phyloP scores from a whole-genome alignment of 257 asterid genomes.

The Ilex aquifolium region DNA sequence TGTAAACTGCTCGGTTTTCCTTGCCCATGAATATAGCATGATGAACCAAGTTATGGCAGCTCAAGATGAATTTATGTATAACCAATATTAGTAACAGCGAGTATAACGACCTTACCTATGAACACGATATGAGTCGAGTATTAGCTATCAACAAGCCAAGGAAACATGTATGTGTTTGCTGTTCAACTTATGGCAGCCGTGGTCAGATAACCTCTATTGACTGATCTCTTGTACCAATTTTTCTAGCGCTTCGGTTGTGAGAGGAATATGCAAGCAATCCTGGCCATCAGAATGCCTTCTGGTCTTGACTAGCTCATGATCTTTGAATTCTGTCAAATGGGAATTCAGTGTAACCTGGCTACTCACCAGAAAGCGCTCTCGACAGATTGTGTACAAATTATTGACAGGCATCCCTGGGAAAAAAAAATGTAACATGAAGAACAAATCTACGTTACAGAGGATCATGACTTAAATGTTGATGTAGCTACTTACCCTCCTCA shows the following conservation, averaged over 20 bases:
- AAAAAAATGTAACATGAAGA: background rate
- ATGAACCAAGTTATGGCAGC: no score
- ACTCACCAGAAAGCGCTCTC: conserved; percentile 86
- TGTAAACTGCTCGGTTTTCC: no score
- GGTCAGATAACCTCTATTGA: conserved; percentile 24
- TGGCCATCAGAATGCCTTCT: conserved; percentile 73
- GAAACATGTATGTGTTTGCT: no score
- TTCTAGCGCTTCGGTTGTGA: conserved; percentile 66
- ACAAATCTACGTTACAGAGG: conserved; percentile 7
- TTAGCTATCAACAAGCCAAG: no score
- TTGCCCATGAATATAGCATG: no score
- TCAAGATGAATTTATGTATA: no score
- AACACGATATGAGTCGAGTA: no score
- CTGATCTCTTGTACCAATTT: conserved; percentile 65
- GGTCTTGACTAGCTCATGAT: conserved; percentile 86
- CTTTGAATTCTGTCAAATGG: conserved; percentile 89
- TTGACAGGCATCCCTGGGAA: conserved; percentile 74
- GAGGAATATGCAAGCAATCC: conserved; percentile 80
- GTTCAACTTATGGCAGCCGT: no score
- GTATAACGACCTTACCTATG: no score
- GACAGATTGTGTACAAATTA: conserved; percentile 60
- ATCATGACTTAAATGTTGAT: background rate
- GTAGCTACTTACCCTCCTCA: conserved; percentile 22
- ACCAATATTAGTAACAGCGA: no score
- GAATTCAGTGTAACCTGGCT: conserved; percentile 85